A percentile compares a stretch with the other conserved stretches of the same genome.
Conservation (phyloP, 306 rosid genomes). For the Argentina anserina region DNA sequence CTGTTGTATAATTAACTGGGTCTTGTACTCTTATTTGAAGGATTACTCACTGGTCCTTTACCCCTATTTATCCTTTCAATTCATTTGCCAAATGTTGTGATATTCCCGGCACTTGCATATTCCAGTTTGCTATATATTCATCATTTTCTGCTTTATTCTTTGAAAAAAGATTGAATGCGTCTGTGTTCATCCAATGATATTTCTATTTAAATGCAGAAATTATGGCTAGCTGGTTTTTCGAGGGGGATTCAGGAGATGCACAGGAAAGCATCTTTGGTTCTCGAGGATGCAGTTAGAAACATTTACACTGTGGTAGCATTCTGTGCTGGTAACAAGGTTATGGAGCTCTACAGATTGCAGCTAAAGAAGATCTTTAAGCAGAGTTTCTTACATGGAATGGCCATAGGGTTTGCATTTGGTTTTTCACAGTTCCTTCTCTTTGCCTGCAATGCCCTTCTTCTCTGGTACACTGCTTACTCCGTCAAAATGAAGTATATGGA, state of each 20-base stretch:
- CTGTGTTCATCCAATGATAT: background rate
- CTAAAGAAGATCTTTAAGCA: conserved; percentile 79
- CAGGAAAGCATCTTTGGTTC: conserved; percentile 97
- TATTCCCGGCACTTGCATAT: background rate
- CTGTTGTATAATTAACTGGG: background rate
- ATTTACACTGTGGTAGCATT: conserved; percentile 98
- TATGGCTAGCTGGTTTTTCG: conserved; percentile 99
- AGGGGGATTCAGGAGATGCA: conserved; percentile 99
- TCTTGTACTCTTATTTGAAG: background rate
- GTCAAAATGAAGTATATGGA: conserved; percentile 35
- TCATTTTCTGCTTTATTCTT: background rate
- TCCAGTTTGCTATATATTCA: background rate
- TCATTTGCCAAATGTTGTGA: background rate
- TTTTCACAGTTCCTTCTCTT: conserved; percentile 96
- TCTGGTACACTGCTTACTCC: conserved; percentile 83
- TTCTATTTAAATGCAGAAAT: conserved; percentile 60
- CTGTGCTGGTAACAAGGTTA: conserved; percentile 98
- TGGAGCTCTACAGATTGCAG: conserved; percentile 97
- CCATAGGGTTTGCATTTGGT: conserved; percentile 95
- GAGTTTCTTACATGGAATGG: conserved; percentile 95
- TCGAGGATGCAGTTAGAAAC: conserved; percentile 98
- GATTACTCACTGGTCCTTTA: background rate
- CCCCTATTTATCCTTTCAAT: background rate
- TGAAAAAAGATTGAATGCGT: background rate
- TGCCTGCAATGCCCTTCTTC: conserved; percentile 97